Base-by-base conservation (phyloP, 495 filamentous ascomycete species). In the Glonium stellatum region DNA sequence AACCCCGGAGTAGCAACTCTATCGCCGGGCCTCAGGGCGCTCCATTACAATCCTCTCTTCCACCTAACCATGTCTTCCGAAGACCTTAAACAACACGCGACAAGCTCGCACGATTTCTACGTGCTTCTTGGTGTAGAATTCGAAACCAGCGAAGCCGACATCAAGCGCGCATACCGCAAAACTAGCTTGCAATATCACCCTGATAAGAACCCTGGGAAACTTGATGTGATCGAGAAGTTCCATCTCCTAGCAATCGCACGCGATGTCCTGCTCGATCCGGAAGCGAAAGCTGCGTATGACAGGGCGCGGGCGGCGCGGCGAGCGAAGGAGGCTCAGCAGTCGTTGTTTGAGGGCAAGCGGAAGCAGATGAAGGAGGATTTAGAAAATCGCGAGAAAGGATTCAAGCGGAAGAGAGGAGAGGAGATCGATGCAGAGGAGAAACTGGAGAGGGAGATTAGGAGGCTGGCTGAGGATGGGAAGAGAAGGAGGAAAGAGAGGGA, bases 171-270 rank as follows among this genome's bases (percentile, higher is more conserved):
- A 49, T 98, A 96, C 76, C 84, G 91, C 37, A 89, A 87, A 69
- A 87, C 90, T 4, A 89, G 95, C 0, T 78, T 97, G 10, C 90
- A 87, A 71, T 89, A 90, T 70, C 93, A 98, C 71, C 93, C 93
- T 10, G 92, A 95, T 78, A 87, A 87, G 74, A 80, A 86, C 68
- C 72, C 79, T 41, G 80, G 80, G 67, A 77, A 83, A 35, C 68
- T 75, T 10, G 76, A 75, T 41, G 84, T 84, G 34, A 79, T 83
- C 59, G 85, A 87, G 58, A 87, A 82, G 67, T 92, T 90, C 70
- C 84, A 90, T 65, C 77, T 84, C n/a, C 77, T 89, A 15, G 81
- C 83, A 49, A 82, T 87, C 62, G 87, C 85, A 36, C 79, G 86
- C 74, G 86, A 89, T 74, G 80, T 90, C 0, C 80, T 90, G 42